Evolutionary conservation across 108 stramenopile species (phyloP).

Genomic region (Nitzschia putrida): DNA sequence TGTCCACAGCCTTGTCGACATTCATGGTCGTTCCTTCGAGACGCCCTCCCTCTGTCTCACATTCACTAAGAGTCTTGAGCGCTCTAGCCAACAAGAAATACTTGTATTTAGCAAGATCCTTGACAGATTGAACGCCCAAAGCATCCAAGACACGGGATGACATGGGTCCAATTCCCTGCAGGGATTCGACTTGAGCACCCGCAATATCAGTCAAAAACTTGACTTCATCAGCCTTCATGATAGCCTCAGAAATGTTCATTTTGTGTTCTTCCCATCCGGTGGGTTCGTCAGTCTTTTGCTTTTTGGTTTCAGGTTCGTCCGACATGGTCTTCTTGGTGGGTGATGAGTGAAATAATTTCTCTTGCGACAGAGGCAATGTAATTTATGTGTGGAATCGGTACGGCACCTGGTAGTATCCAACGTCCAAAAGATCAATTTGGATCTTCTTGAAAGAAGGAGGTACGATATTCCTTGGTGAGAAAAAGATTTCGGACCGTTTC

Average conservation of each 20-base stretch:
- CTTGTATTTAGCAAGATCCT: conserved; percentile 49
- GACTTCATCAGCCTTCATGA: conserved; percentile 45
- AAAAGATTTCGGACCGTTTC: no score
- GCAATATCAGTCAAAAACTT: conserved; percentile 21
- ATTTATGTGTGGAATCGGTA: no score
- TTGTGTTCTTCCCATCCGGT: conserved; percentile 23
- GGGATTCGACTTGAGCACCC: conserved; percentile 6
- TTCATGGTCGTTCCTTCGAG: conserved; percentile 30
- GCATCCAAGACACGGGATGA: conserved; percentile 18
- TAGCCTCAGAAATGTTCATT: conserved; percentile 25
- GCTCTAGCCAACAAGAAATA: conserved; percentile 40
- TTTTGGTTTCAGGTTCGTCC: conserved; percentile 37
- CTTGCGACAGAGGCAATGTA: no score
- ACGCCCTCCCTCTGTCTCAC: conserved; percentile 27
- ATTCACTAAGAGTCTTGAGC: conserved; percentile 32
- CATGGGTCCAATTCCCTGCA: conserved; percentile 46
- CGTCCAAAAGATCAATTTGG: no score
- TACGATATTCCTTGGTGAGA: no score
- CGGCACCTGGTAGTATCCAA: no score
- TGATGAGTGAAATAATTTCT: no score
- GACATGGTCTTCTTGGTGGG: conserved; percentile 7
- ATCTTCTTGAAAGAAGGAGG: no score
- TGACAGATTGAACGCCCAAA: conserved; percentile 29
- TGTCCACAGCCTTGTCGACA: conserved; percentile 50
- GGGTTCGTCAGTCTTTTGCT: conserved; percentile 17